Conservation (phyloP, 192 early-diverging fungal species). For the Coemansia sp. region DNA sequence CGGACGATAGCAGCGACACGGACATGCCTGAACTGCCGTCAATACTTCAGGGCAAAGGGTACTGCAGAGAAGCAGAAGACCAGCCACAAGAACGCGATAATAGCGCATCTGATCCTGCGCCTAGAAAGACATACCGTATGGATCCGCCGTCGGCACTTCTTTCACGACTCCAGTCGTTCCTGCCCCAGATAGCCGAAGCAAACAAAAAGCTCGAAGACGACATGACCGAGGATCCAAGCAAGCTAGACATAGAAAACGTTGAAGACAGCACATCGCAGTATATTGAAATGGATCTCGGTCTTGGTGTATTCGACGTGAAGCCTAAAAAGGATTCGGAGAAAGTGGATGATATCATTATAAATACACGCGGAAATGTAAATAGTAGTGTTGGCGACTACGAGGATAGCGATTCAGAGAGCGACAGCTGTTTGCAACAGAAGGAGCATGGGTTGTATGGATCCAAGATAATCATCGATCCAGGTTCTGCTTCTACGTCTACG, state of each 20-base stretch:
- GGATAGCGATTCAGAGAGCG: not conserved
- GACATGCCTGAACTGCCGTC: conserved; percentile 7
- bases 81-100: conserved; percentile 1
- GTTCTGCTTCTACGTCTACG: not conserved
- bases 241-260: conserved; percentile 49
- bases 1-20: conserved; percentile 1
- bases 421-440: not conserved
- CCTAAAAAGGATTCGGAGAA: conserved; percentile 21
- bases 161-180: conserved; percentile 40
- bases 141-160: conserved; percentile 44
- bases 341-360: conserved; percentile 20
- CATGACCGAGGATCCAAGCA: conserved; percentile 28
- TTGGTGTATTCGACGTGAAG: conserved; percentile 53
- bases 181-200: conserved; percentile 52
- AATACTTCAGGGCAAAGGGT: conserved; percentile 5
- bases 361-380: conserved; percentile 2
- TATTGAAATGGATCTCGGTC: conserved; percentile 52
- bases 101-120: not conserved
- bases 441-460: not conserved
- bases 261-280: conserved; percentile 34
- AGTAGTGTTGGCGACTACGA: conserved; percentile 9
- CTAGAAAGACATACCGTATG: conserved; percentile 39
- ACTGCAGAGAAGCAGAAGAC: not conserved
- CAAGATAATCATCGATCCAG: conserved; percentile 14
- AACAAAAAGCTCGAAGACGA: conserved; percentile 39